These are phyloP conservation scores for Aciculosporium take DNA, from an alignment of 2,329 filamentous ascomycete genomes.

Conservation along the genomic window DNA sequence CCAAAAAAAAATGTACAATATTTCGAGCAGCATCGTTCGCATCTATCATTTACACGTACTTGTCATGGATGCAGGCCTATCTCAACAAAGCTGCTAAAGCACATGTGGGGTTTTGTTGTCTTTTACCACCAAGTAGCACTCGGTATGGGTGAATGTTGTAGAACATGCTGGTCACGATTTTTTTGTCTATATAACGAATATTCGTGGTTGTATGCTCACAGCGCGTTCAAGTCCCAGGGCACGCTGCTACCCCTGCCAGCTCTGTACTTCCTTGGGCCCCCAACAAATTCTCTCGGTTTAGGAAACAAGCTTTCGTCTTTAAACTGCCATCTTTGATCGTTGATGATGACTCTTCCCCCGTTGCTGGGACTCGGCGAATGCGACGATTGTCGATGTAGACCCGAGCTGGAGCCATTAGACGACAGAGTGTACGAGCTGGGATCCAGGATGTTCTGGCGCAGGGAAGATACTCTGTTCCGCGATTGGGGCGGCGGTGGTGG, in stretches of 20 bases:
- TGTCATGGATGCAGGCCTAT: background rate
- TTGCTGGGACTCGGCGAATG: constrained; percentile 17
- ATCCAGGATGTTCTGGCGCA: constrained; percentile 53
- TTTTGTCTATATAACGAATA: background rate
- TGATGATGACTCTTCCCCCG: constrained; percentile 39
- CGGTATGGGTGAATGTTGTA: background rate
- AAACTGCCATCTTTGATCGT: constrained; percentile 77
- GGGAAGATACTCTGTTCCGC: constrained; percentile 29
- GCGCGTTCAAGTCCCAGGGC: constrained; percentile 61
- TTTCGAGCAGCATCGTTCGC: constrained; percentile 7
- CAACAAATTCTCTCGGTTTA: constrained; percentile 67
- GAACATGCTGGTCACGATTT: background rate
- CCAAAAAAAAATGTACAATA: constrained; percentile 8
- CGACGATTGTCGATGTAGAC: constrained; percentile 22
- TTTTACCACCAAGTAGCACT: background rate
- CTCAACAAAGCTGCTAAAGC: background rate
- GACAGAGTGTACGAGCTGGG: constrained; percentile 62
- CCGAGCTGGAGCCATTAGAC: constrained; percentile 44
- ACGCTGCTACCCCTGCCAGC: constrained; percentile 90
- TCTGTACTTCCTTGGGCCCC: constrained; percentile 65
- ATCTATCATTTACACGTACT: constrained; percentile 13
- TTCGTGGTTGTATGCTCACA: constrained; percentile 3
- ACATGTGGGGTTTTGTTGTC: background rate
- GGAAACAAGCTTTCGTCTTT: constrained; percentile 70
- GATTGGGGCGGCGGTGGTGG: constrained; percentile 23